Conservation (phyloP, 116 monocot genomes). For the Dioscorea cayenensis region DNA sequence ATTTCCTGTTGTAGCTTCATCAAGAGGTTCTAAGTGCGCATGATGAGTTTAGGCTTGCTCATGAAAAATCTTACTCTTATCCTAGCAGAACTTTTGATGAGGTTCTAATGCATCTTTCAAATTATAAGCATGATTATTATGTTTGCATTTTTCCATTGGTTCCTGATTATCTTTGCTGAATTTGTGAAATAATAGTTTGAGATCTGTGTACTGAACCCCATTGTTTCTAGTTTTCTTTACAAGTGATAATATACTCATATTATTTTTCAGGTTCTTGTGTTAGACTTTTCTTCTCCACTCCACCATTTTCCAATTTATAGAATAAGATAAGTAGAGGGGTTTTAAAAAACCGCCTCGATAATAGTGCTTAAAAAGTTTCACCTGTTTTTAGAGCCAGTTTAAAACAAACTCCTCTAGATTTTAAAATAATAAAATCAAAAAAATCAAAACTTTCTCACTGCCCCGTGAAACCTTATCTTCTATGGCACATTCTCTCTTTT, state of each 20-base stretch:
- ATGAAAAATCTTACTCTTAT: conserved; percentile 14
- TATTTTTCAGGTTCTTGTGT: conserved; percentile 23
- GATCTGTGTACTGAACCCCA: not conserved
- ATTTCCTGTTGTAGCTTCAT: conserved; percentile 22
- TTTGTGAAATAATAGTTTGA: not conserved
- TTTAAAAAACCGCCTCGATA: too few relatives aligned
- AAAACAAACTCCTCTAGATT: too few relatives aligned
- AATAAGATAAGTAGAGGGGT: too few relatives aligned
- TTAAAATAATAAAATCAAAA: too few relatives aligned
- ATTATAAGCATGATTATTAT: not conserved
- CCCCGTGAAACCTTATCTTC: too few relatives aligned
- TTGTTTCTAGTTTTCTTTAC: not conserved
- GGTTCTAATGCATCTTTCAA: conserved; percentile 13
- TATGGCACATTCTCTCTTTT: too few relatives aligned
- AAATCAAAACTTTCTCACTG: too few relatives aligned
- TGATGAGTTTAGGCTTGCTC: conserved; percentile 22
- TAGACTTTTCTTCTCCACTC: conserved; percentile 12
- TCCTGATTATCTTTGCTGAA: too few relatives aligned
- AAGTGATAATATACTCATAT: not conserved
- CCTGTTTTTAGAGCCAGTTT: too few relatives aligned
- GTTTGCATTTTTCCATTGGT: not conserved
- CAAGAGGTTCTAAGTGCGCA: conserved; percentile 25
- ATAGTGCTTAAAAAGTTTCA: too few relatives aligned
- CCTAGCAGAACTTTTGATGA: not conserved
- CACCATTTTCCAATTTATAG: too few relatives aligned